Evolutionary conservation across 1,284 basidiomycete genomes (phyloP).

Genomic region (Laetiporus sulphureus): DNA sequence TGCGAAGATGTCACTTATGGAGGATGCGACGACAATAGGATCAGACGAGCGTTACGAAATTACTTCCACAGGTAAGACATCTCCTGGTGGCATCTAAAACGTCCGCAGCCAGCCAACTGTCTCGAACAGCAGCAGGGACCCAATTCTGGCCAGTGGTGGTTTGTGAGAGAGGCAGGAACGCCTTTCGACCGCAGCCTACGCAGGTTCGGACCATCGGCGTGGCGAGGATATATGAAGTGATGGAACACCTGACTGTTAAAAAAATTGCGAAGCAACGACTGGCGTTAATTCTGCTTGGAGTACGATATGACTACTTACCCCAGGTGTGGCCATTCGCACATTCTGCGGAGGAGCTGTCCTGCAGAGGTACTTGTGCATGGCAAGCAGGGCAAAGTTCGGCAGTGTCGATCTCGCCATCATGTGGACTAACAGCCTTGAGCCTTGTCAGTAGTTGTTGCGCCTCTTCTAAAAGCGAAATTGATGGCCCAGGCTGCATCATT

Average conservation of each 20-base stretch:
- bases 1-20: too few relatives aligned
- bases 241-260: constrained; percentile 54
- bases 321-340: constrained; percentile 66
- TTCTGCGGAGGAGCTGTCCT: constrained; percentile 48
- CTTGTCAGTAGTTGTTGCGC: constrained; percentile 38
- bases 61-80: constrained; percentile 65
- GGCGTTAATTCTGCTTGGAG: too few relatives aligned
- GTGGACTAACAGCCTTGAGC: constrained; percentile 29
- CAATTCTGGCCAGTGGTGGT: constrained; percentile 25
- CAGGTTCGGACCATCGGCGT: constrained; percentile 65
- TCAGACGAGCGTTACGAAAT: constrained; percentile 44
- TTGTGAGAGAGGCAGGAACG: constrained; percentile 46
- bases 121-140: constrained; percentile 40
- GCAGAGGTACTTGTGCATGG: constrained; percentile 44
- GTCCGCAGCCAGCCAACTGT: constrained; percentile 59
- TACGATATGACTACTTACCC: too few relatives aligned
- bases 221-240: constrained; percentile 65
- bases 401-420: too few relatives aligned
- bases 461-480: constrained; percentile 43
- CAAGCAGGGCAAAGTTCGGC: constrained; percentile 73
- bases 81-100: constrained; percentile 55
- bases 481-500: too few relatives aligned
- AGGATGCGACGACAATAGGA: constrained; percentile 7
- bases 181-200: constrained; percentile 64
- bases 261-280: too few relatives aligned